phyloP scores from a whole-genome alignment of 208 protist genomes.

The Leishmania braziliensis region DNA sequence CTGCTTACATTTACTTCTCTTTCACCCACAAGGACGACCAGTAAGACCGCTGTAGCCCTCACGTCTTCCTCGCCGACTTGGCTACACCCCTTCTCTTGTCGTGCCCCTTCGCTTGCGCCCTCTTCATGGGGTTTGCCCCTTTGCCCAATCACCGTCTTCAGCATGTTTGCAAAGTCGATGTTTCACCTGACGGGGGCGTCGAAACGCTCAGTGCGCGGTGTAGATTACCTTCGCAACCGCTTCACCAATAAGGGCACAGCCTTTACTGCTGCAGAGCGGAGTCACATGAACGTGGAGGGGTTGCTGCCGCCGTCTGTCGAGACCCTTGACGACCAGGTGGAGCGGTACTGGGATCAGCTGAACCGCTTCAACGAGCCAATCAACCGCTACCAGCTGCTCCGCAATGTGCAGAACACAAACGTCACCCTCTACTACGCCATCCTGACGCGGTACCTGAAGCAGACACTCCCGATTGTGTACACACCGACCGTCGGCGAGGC shows the following conservation, averaged over 20 bases:
- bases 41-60: not conserved
- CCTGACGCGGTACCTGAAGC: conserved; percentile 65
- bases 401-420: conserved; percentile 62
- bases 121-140: not conserved
- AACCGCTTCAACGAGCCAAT: conserved; percentile 69
- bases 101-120: not conserved
- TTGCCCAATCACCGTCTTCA: not conserved
- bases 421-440: conserved; percentile 81
- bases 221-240: conserved; percentile 74
- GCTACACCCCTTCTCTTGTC: not conserved
- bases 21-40: not conserved
- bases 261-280: conserved; percentile 68
- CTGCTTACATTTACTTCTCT: not conserved
- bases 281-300: conserved; percentile 58
- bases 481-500: conserved; percentile 93
- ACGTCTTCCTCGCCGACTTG: not conserved
- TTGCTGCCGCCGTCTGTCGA: conserved; percentile 64
- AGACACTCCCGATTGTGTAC: conserved; percentile 85
- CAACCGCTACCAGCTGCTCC: conserved; percentile 79
- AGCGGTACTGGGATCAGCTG: conserved; percentile 66
- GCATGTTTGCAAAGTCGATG: conserved; percentile 37
- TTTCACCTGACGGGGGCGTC: conserved; percentile 35
- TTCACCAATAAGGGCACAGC: conserved; percentile 74
- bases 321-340: conserved; percentile 70
- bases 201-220: conserved; percentile 47